These are phyloP conservation scores for Panaeolus papilionaceus DNA, from an alignment of 768 basidiomycete species.

Conservation along the genomic window DNA sequence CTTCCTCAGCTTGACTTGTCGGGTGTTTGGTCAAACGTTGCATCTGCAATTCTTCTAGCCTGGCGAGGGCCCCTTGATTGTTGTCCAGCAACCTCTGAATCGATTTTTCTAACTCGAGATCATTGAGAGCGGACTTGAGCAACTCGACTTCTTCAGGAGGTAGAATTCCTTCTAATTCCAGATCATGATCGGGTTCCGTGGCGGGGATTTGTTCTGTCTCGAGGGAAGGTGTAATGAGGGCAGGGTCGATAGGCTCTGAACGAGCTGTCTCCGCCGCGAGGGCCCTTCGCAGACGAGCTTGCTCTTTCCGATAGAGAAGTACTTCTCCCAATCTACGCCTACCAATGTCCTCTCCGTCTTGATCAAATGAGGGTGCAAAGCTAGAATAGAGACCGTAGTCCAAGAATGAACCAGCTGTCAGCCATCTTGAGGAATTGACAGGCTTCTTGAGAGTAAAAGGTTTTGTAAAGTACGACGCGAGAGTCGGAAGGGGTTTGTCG, in stretches of 20 bases:
- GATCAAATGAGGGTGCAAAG: slow-evolving; percentile 83
- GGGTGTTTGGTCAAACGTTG: slow-evolving; percentile 55
- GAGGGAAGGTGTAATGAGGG: slow-evolving; percentile 33
- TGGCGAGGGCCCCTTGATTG: slow-evolving; percentile 66
- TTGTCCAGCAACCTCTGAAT: slow-evolving; percentile 72
- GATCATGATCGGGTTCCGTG: slow-evolving; percentile 31
- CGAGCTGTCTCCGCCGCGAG: not conserved
- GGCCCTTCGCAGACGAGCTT: slow-evolving; percentile 37
- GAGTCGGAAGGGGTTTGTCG: slow-evolving; percentile 45
- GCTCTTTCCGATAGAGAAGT: slow-evolving; percentile 56
- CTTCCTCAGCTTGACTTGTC: slow-evolving; percentile 59
- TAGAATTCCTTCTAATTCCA: slow-evolving; percentile 59
- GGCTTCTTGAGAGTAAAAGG: slow-evolving; percentile 46
- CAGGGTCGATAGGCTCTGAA: slow-evolving; percentile 29
- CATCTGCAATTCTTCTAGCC: slow-evolving; percentile 71
- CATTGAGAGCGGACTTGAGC: slow-evolving; percentile 66
- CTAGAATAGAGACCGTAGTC: slow-evolving; percentile 80
- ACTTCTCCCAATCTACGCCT: slow-evolving; percentile 64
- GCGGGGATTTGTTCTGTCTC: slow-evolving; percentile 34
- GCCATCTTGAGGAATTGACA: slow-evolving; percentile 54
- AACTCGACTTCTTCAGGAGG: slow-evolving; percentile 58
- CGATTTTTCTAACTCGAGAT: slow-evolving; percentile 69
- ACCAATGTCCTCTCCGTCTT: slow-evolving; percentile 77
- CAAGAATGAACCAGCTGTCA: slow-evolving; percentile 72
- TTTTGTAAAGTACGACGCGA: slow-evolving; percentile 63